Conservation (phyloP, 1,139 yeast genomes). For the Debaryomycetaceae sp. region DNA sequence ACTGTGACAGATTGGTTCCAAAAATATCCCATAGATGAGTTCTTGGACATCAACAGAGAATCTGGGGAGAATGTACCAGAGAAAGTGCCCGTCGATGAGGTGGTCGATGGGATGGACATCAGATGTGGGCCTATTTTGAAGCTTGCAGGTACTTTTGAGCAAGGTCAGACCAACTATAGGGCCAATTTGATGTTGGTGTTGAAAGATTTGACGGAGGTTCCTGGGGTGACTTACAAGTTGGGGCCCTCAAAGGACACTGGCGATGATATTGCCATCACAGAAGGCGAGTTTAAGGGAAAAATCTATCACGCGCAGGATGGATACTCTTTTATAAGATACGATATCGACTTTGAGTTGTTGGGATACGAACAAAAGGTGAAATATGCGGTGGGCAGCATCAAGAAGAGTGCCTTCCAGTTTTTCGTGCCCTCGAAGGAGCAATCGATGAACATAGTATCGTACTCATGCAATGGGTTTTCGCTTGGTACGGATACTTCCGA, state of each 20-base stretch:
- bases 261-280: slow-evolving; percentile 8
- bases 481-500: slow-evolving; percentile 61
- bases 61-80: slow-evolving; percentile 24
- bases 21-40: slow-evolving; percentile 2
- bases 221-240: slow-evolving; percentile 34
- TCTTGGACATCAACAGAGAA: slow-evolving; percentile 5
- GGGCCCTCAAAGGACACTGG: slow-evolving; percentile 30
- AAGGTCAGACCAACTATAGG: slow-evolving; percentile 48
- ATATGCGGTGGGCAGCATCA: slow-evolving; percentile 51
- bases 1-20: slow-evolving; percentile 3
- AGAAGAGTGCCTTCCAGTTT: slow-evolving; percentile 44
- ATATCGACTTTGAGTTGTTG: slow-evolving; percentile 45
- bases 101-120: slow-evolving; percentile 39
- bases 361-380: slow-evolving; percentile 56
- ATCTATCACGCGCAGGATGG: slow-evolving; percentile 46
- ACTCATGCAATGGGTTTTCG: slow-evolving; percentile 93
- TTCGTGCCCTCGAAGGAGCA: slow-evolving; percentile 55
- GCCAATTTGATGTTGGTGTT: slow-evolving; percentile 65
- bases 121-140: slow-evolving; percentile 79
- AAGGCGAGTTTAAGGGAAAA: slow-evolving; percentile 47
- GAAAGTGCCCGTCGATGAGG: slow-evolving; percentile 23
- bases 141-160: slow-evolving; percentile 56
- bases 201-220: slow-evolving; percentile 35
- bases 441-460: slow-evolving; percentile 77
- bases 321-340: slow-evolving; percentile 61